Percentiles rank a stretch among this genome's conserved stretches.
phyloP scores from a whole-genome alignment of 805 yeast genomes.

The Candida xiaguanensis region DNA sequence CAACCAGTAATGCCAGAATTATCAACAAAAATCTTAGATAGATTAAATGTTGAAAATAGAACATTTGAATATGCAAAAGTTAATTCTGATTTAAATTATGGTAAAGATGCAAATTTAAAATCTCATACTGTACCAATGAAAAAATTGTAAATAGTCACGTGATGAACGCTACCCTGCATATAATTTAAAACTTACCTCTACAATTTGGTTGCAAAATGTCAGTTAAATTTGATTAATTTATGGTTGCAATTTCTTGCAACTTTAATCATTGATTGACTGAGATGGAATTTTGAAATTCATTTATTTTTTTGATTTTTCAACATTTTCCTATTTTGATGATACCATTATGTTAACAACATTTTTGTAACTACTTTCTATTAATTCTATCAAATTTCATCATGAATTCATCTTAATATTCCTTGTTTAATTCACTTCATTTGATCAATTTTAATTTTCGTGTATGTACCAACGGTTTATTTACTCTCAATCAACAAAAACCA shows the following conservation, averaged over 20 bases:
- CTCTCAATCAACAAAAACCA: slow-evolving; percentile 1
- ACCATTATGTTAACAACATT: too few species aligned
- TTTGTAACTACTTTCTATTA: too few species aligned
- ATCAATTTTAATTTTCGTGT: slow-evolving; percentile 1
- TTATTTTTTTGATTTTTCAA: too few species aligned
- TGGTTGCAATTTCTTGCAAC: slow-evolving; percentile 4
- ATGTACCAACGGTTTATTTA: background rate
- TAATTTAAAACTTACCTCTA: background rate
- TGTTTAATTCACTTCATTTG: background rate
- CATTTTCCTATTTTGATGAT: too few species aligned
- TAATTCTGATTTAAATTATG: slow-evolving; percentile 63
- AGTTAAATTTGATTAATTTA: background rate
- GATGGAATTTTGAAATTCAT: background rate
- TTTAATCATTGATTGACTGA: background rate
- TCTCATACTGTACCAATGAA: slow-evolving; percentile 49
- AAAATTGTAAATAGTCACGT: slow-evolving; percentile 18
- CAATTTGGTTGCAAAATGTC: slow-evolving; percentile 3
- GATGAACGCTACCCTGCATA: background rate
- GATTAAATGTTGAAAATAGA: slow-evolving; percentile 57
- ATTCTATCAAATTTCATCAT: background rate
- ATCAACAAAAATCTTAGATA: slow-evolving; percentile 52
- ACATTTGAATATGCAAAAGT: slow-evolving; percentile 40
- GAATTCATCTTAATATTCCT: background rate
- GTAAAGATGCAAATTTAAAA: slow-evolving; percentile 47
- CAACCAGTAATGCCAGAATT: slow-evolving; percentile 74